phyloP scores from a whole-genome alignment of 495 filamentous ascomycete species.

The Penicillium manginii region DNA sequence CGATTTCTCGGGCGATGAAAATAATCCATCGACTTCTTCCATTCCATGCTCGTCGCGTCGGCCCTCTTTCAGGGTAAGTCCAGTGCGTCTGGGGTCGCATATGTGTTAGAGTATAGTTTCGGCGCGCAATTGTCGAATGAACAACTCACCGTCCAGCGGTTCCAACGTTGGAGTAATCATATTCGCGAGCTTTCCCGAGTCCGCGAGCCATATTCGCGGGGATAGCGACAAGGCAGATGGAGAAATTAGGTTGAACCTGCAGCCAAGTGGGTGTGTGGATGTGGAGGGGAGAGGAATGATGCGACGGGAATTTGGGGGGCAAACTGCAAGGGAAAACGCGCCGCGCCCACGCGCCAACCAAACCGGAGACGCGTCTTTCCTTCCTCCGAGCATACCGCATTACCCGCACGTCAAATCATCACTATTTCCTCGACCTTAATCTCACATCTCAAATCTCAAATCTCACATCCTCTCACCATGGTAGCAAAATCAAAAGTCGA shows the following conservation, averaged over 20 bases:
- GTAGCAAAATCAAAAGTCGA: slow-evolving; percentile 1
- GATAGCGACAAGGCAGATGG: too few relatives aligned
- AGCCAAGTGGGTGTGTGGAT: too few relatives aligned
- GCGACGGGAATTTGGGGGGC: slow-evolving; percentile 38
- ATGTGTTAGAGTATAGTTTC: slow-evolving; percentile 11
- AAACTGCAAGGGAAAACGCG: slow-evolving; percentile 23
- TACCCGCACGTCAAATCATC: too few relatives aligned
- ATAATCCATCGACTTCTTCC: slow-evolving; percentile 81
- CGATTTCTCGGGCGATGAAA: slow-evolving; percentile 81
- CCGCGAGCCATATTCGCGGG: slow-evolving; percentile 48
- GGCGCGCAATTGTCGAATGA: not conserved
- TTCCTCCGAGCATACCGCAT: not conserved
- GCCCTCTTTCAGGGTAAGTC: slow-evolving; percentile 79
- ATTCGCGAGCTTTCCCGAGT: slow-evolving; percentile 55
- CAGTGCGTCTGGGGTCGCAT: slow-evolving; percentile 67
- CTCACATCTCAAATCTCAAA: not conserved
- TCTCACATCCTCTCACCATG: slow-evolving; percentile 4
- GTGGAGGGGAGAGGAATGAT: slow-evolving; percentile 33
- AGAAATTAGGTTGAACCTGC: slow-evolving; percentile 7
- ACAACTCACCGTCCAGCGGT: slow-evolving; percentile 62
- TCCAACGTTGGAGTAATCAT: slow-evolving; percentile 66
- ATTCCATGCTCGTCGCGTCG: slow-evolving; percentile 89
- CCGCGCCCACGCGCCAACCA: slow-evolving; percentile 38
- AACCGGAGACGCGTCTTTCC: slow-evolving; percentile 47
- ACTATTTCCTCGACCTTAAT: not conserved